Percentiles rank a stretch among this genome's conserved stretches.
These are phyloP conservation scores for Kalaharituber pfeilii DNA, from an alignment of 2,329 filamentous ascomycete genomes.

Conservation along the genomic window DNA sequence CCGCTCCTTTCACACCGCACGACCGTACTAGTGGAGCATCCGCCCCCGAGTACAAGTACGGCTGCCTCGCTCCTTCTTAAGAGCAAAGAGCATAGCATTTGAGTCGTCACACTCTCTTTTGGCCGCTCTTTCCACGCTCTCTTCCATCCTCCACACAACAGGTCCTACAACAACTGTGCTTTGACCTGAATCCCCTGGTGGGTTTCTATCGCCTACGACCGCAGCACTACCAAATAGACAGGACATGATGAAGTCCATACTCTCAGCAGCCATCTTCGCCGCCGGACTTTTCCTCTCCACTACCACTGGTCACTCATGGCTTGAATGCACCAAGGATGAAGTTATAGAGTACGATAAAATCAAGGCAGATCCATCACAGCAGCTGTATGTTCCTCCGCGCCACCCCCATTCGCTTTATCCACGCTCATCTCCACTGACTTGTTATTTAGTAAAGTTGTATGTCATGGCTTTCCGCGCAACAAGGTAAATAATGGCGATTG, in stretches of 20 bases:
- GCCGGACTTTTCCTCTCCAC: slow-evolving; percentile 11
- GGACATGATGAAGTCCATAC: no score
- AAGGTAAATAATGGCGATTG: slow-evolving; percentile 14
- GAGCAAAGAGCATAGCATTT: no score
- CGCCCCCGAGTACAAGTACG: no score
- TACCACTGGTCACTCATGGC: slow-evolving; percentile 15
- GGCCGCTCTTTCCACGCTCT: no score
- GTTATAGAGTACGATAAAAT: slow-evolving; percentile 9
- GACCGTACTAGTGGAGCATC: no score
- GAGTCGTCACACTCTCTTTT: no score
- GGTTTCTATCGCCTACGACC: neutral
- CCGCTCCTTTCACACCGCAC: no score
- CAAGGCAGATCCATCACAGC: slow-evolving; percentile 8
- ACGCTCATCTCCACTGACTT: neutral
- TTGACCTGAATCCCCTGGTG: slow-evolving; percentile 1
- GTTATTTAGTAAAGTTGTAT: neutral
- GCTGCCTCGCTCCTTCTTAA: no score
- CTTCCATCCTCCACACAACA: no score
- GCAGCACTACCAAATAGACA: neutral
- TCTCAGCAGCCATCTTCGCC: slow-evolving; percentile 4
- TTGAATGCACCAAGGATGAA: slow-evolving; percentile 15
- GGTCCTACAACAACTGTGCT: no score
- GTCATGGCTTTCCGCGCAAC: slow-evolving; percentile 15
- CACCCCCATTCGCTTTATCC: neutral
- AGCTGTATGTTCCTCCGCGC: neutral